Conservation (phyloP, 805 yeast species). For the Saccharomycopsis synnaedendra region DNA sequence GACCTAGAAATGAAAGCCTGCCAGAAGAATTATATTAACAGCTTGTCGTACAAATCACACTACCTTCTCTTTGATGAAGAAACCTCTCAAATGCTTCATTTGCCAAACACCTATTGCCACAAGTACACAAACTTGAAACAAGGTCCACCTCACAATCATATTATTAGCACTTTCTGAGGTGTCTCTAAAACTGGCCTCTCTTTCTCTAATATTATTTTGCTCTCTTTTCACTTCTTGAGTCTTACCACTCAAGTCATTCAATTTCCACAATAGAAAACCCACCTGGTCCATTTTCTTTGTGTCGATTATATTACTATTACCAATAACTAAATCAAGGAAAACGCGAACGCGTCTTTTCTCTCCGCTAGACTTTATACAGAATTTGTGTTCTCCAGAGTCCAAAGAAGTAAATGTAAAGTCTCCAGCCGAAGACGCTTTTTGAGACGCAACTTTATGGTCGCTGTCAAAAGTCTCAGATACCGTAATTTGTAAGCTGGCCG, state of each 20-base stretch:
- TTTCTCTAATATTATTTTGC: conserved; percentile 49
- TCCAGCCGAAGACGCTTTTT: conserved; percentile 47
- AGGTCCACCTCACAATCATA: conserved; percentile 62
- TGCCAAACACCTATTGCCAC: conserved; percentile 66
- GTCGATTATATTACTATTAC: conserved; percentile 55
- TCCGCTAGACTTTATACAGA: conserved; percentile 55
- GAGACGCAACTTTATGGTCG: conserved; percentile 66
- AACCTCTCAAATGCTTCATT: conserved; percentile 61
- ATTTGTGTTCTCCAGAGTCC: conserved; percentile 75
- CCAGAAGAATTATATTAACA: not conserved
- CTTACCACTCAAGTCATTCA: conserved; percentile 45
- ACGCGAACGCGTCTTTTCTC: conserved; percentile 47
- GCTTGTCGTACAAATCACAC: conserved; percentile 29
- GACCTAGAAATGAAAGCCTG: not conserved
- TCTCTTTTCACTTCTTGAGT: conserved; percentile 51
- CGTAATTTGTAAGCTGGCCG: conserved; percentile 28
- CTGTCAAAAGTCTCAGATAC: conserved; percentile 65
- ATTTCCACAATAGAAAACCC: conserved; percentile 40
- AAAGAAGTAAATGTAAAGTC: conserved; percentile 73
- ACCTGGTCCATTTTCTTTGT: conserved; percentile 45
- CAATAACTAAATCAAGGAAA: conserved; percentile 60
- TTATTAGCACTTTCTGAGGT: conserved; percentile 67
- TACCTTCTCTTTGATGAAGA: conserved; percentile 81
- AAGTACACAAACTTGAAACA: conserved; percentile 59
- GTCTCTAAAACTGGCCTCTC: conserved; percentile 70